Evolutionary conservation across 352 stramenopile species (phyloP), one percentile per base, ranked within the genome.

Genomic region (Phytophthora palmivora): DNA sequence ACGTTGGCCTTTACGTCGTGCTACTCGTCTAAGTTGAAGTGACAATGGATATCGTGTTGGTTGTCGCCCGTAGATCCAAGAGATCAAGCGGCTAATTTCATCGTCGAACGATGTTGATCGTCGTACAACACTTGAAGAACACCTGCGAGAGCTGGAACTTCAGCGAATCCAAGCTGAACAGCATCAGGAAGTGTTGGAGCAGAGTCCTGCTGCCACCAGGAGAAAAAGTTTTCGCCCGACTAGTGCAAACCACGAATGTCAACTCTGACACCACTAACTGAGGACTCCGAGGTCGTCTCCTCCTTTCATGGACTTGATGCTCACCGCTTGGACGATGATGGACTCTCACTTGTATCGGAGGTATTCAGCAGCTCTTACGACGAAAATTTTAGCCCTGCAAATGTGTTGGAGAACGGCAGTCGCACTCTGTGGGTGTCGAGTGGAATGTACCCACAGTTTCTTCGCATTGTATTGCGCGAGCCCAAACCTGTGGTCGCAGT

Each of bases 21-120:
- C 6, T 38, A 16, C 6, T 6, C 4, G 16, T 12, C 12, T 14
- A 45, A 36, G 24, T 18, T 56, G 34, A 18, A 52, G 11, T 54
- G 33, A 42, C 58, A 43, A 69, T n/a, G 30, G 8, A 33, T 21
- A 34, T 38, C 33, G 42, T n/a, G 2, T 43, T 19, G 22, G 19
- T 45, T 1, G 5, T 42, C 26, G 41, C 11, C 14, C 51, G 21
- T 47, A 91, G 85, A 89, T 91, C 53, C 71, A 89, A 45, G 83
- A 94, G 78, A 90, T 92, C 45, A 83, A 77, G 47, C 81, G 83
- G 11, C 63, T 94, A 18, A 84, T 94, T 60, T 90, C 83, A 26
- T 79, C 83, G 8, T 87, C 85, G 12, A 88, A 74, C 7, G 85
- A 92, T 53, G 55, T 63, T 2, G 82, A 91, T 10, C 79, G 83